These are phyloP conservation scores for Scheffersomyces stambukii DNA, from an alignment of 1,139 yeast species.

Conservation along the genomic window DNA sequence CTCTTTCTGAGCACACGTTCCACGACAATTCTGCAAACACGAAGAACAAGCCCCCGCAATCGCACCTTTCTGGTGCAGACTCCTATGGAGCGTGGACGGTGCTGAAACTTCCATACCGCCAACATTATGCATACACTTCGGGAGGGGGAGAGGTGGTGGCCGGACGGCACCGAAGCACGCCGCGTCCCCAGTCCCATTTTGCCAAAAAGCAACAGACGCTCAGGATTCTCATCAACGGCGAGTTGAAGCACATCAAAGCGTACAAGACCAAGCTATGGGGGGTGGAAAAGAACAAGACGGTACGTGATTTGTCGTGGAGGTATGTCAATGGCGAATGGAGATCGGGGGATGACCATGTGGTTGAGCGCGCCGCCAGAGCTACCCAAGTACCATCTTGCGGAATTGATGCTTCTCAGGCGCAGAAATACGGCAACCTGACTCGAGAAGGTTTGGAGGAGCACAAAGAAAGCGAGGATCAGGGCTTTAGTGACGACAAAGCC, in stretches of 20 bases:
- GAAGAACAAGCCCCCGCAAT: constrained; percentile 31
- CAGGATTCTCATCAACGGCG: constrained; percentile 61
- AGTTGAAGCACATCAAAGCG: constrained; percentile 52
- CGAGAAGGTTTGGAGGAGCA: constrained; percentile 13
- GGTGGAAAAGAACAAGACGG: constrained; percentile 58
- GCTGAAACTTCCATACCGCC: too few species aligned
- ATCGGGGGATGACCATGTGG: constrained; percentile 76
- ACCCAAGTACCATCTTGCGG: constrained; percentile 15
- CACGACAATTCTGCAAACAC: constrained; percentile 31
- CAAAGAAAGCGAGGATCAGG: constrained; percentile 23
- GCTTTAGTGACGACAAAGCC: constrained; percentile 20
- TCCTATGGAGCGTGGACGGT: constrained; percentile 32
- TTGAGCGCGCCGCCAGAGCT: constrained; percentile 39
- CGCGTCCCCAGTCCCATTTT: constrained; percentile 39
- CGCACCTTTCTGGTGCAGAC: constrained; percentile 25
- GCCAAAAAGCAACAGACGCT: constrained; percentile 53
- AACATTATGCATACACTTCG: constrained; percentile 15
- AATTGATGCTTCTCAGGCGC: constrained; percentile 19
- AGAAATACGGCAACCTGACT: constrained; percentile 15
- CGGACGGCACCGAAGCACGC: constrained; percentile 60
- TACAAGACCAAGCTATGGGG: constrained; percentile 89
- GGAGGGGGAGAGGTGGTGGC: constrained; percentile 49
- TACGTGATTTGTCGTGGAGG: constrained; percentile 58
- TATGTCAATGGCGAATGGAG: constrained; percentile 73
- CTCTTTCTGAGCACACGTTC: constrained; percentile 32